A percentile compares a stretch with the other conserved stretches of the same genome.
Conservation (phyloP, 2,329 filamentous ascomycete genomes). For the Scytalidium lignicola region DNA sequence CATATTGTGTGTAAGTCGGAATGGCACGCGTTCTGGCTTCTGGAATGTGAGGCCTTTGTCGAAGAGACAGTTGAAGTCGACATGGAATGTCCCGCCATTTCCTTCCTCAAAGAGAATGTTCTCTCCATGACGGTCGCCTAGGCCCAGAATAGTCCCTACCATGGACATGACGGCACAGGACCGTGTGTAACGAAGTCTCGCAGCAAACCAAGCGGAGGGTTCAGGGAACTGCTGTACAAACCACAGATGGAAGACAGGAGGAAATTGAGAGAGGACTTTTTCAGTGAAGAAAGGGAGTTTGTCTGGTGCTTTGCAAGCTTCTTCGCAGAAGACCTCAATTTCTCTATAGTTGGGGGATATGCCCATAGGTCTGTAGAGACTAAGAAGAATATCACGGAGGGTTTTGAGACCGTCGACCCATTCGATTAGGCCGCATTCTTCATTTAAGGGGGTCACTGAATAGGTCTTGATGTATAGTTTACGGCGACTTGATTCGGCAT, state of each 20-base stretch:
- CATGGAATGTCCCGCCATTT: conserved; percentile 90
- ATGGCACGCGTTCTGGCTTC: conserved; percentile 91
- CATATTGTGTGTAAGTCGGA: conserved; percentile 98
- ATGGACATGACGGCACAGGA: conserved; percentile 99
- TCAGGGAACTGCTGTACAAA: conserved; percentile 94
- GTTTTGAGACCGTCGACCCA: conserved; percentile 98
- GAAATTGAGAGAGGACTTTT: conserved; percentile 60
- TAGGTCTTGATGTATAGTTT: conserved; percentile 96
- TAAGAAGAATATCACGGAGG: conserved; percentile 82
- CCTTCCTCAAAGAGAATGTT: conserved; percentile 94
- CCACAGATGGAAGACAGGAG: conserved; percentile 84
- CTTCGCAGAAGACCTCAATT: conserved; percentile 60
- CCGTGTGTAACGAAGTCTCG: conserved; percentile 82
- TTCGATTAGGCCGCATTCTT: conserved; percentile 96
- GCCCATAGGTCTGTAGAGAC: conserved; percentile 70
- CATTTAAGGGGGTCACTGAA: conserved; percentile 91
- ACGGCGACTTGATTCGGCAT: conserved; percentile 83
- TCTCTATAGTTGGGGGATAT: conserved; percentile 65
- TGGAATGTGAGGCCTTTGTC: conserved; percentile 96
- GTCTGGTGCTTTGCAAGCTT: conserved; percentile 47
- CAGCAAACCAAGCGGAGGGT: conserved; percentile 86
- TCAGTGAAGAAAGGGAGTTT: conserved; percentile 70
- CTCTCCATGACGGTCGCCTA: conserved; percentile 94
- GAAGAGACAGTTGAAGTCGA: conserved; percentile 99
- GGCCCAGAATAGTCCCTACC: conserved; percentile 87